phyloP scores from a whole-genome alignment of 192 early-diverging fungal genomes.

The Gonapodya sp. region DNA sequence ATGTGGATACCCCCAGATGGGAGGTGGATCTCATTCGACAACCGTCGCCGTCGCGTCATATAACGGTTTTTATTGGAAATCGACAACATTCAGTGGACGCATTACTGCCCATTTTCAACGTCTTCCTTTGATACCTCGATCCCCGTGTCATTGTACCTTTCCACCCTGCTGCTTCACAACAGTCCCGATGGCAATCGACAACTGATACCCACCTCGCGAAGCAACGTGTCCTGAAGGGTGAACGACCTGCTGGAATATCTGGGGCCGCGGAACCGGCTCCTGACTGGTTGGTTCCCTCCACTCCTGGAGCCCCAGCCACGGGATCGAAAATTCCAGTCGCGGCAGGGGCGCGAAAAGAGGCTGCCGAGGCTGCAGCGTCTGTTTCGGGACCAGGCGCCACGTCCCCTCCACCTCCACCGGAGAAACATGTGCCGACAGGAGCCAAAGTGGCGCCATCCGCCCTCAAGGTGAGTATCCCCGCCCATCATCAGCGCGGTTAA shows the following conservation, averaged over 20 bases:
- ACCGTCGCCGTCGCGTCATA: too few relatives aligned
- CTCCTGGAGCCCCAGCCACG: neutral
- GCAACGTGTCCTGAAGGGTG: constrained; percentile 1
- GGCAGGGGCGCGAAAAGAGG: neutral
- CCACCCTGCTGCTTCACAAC: too few relatives aligned
- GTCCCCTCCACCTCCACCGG: too few relatives aligned
- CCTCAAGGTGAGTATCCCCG: neutral
- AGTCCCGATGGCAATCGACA: neutral
- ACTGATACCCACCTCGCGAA: neutral
- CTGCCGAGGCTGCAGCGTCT: neutral
- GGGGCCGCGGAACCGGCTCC: neutral
- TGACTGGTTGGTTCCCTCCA: neutral
- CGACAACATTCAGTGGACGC: too few relatives aligned
- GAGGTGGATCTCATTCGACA: too few relatives aligned
- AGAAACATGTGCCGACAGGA: neutral
- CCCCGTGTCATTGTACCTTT: neutral
- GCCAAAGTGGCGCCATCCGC: neutral
- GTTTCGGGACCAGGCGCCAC: neutral
- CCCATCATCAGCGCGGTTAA: too few relatives aligned
- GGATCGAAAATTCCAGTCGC: neutral
- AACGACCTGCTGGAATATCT: neutral
- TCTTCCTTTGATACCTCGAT: too few relatives aligned
- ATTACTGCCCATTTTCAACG: too few relatives aligned
- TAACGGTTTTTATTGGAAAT: too few relatives aligned
- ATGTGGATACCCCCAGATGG: too few relatives aligned